Evolutionary conservation across 176 grass and related monocot species (phyloP).

Genomic region (Carex kokanica): DNA sequence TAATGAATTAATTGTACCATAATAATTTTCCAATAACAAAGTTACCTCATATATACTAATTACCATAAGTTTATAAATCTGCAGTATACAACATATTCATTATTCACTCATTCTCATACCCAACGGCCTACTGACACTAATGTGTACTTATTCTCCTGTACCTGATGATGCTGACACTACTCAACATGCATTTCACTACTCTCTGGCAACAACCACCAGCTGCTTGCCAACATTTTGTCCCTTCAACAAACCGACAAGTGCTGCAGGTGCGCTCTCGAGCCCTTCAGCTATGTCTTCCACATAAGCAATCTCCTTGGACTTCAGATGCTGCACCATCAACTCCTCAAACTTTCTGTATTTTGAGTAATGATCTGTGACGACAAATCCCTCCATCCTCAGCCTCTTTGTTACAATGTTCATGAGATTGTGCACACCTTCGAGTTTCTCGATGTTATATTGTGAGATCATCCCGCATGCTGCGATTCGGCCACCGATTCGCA

Average conservation of each 20-base stretch:
- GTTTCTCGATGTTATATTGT: conserved; percentile 23
- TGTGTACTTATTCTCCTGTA: not conserved
- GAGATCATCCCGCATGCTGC: conserved; percentile 31
- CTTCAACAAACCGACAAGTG: conserved; percentile 22
- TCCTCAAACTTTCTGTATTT: conserved; percentile 29
- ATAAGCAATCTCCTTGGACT: conserved; percentile 21
- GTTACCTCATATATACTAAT: not conserved
- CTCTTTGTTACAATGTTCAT: not conserved
- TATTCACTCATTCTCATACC: not conserved
- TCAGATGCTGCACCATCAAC: not conserved
- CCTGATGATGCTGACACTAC: not conserved
- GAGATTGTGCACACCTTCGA: conserved; percentile 28
- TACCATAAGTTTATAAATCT: not conserved
- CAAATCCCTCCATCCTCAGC: conserved; percentile 21
- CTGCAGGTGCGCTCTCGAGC: conserved; percentile 20
- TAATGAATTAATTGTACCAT: not conserved
- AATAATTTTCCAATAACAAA: not conserved
- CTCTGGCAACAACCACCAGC: conserved; percentile 24
- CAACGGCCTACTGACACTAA: not conserved
- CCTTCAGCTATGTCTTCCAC: conserved; percentile 32
- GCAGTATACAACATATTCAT: not conserved
- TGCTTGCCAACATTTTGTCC: conserved; percentile 30
- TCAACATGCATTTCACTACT: not conserved
- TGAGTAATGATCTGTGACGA: not conserved
- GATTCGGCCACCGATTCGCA: conserved; percentile 12